Base-by-base conservation (phyloP, 768 basidiomycete species). In the Mycena amicta region DNA sequence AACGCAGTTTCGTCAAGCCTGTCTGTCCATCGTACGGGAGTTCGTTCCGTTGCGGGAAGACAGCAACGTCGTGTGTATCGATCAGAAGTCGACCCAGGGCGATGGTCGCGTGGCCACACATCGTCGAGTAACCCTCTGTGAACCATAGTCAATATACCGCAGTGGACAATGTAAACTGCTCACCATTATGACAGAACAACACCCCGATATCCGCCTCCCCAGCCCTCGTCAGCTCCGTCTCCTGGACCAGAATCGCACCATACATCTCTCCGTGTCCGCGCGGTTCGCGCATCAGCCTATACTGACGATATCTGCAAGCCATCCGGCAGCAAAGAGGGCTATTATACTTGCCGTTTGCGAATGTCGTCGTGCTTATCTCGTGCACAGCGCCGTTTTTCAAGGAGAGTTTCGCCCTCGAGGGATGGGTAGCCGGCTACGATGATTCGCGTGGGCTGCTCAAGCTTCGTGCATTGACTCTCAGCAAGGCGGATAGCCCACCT, bases 91-190 rank as follows among this genome's bases (percentile, higher is more conserved):
- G 72, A 3, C 76, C 76, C 0, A 77, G 72, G 20, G 76, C 75
- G 31, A 77, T 72, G 4, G 75, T 76, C 6, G 75, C 76, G 52
- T 77, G 76, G 0, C 76, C 76, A 49, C 76, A 77, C 76, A 77
- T 77, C 8, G 76, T 76, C 13, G 75, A 76, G 60, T 75, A 77
- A 1, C 76, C 76, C 66, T 76, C 75, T 76, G 50, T 27, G 18
- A n/a, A n/a, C n/a, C n/a, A n/a, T n/a, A n/a, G n/a, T n/a, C n/a
- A n/a, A n/a, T n/a, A n/a, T n/a, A n/a, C n/a, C n/a, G n/a, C n/a
- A n/a, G n/a, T n/a, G n/a, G n/a, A n/a, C n/a, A n/a, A n/a, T n/a
- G n/a, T n/a, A n/a, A n/a, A n/a, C n/a, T n/a, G n/a, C n/a, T 27
- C 6, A 15, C 75, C 74, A 58, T 77, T 77, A 59, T 77, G 75